phyloP scores from a whole-genome alignment of 164 flowering plant species.

The Macadamia integrifolia region DNA sequence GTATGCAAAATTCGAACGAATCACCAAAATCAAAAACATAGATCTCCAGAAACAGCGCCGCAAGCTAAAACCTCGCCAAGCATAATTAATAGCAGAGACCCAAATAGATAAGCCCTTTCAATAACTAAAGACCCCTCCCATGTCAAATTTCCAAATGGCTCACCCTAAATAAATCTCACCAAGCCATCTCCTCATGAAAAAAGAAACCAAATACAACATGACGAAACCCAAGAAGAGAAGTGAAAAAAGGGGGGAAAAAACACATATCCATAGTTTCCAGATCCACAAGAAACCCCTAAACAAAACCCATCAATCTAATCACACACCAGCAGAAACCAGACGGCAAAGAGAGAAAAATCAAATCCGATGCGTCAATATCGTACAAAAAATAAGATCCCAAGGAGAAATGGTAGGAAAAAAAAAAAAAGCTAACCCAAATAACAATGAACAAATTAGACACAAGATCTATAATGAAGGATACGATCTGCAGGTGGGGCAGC shows the following conservation, averaged over 20 bases:
- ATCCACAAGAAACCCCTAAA: slow-evolving; percentile 18
- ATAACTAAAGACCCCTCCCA: neutral
- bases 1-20: neutral
- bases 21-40: neutral
- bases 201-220: neutral
- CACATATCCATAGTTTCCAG: neutral
- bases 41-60: neutral
- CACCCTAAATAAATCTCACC: neutral
- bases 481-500: slow-evolving; percentile 37
- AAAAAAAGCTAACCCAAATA: neutral
- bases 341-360: neutral
- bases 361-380: neutral
- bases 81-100: neutral
- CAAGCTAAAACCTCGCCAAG: neutral
- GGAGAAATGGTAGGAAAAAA: neutral
- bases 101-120: neutral
- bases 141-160: neutral
- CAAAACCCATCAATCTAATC: slow-evolving; percentile 12
- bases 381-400: neutral
- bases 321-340: neutral
- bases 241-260: neutral
- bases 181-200: neutral
- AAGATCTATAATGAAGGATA: slow-evolving; percentile 22
- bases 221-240: neutral
- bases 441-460: slow-evolving; percentile 3